Percentiles rank a stretch among this genome's conserved stretches.
phyloP scores from a whole-genome alignment of 768 basidiomycete genomes.

The Lyophyllum shimeji region DNA sequence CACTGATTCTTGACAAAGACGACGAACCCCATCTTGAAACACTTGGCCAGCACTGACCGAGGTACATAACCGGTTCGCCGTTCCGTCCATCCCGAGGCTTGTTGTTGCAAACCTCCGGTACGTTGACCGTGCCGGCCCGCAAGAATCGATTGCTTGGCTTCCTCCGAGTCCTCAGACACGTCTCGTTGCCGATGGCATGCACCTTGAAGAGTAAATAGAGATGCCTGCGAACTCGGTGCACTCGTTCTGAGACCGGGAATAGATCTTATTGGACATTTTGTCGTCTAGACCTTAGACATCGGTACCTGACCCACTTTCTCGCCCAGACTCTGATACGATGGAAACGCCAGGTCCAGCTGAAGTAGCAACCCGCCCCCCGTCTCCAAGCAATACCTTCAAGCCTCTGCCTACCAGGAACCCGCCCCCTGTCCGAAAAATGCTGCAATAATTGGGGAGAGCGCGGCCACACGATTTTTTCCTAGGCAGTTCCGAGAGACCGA shows the following conservation, averaged over 20 bases:
- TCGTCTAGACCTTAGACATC: background rate
- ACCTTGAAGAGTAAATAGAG: background rate
- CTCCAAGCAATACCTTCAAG: background rate
- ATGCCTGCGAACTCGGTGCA: background rate
- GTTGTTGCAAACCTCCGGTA: no score
- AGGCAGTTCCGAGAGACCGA: background rate
- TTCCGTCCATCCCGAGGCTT: no score
- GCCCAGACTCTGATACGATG: background rate
- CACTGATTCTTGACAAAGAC: no score
- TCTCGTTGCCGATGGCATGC: background rate
- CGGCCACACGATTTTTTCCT: background rate
- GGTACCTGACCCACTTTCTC: background rate
- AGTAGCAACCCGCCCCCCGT: background rate
- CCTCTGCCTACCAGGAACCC: conserved; percentile 14
- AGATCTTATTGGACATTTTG: background rate
- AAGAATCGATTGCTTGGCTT: no score
- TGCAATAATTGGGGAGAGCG: background rate
- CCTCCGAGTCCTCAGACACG: background rate
- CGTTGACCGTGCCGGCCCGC: no score
- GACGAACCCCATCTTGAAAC: no score
- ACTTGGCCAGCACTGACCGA: no score
- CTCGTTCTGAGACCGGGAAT: background rate
- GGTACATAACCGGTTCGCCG: no score
- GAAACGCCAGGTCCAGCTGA: conserved; percentile 9
- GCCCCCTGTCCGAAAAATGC: background rate